Conservation (phyloP, 2,329 filamentous ascomycete genomes). For the Daldinia sp. region DNA sequence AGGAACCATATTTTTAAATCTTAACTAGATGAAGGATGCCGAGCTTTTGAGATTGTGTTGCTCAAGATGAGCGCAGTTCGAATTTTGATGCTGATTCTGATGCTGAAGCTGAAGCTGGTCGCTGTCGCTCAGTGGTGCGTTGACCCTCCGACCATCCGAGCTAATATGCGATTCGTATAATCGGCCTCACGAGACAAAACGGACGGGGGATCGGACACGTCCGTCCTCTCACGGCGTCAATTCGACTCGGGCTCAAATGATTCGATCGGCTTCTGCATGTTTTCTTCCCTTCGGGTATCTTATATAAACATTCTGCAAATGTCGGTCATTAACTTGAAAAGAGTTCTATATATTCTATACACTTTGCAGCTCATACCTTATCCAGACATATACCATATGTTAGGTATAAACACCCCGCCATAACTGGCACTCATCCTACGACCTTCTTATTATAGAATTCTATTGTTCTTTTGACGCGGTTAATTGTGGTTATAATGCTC, state of each 20-base stretch:
- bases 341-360: not conserved
- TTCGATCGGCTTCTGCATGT: not conserved
- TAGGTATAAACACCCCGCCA: too few relatives aligned
- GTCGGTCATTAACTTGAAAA: not conserved
- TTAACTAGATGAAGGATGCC: not conserved
- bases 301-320: not conserved
- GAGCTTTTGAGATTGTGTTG: too few relatives aligned
- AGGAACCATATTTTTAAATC: too few relatives aligned
- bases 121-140: not conserved
- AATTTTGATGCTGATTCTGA: too few relatives aligned
- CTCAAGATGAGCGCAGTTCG: not conserved
- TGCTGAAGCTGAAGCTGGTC: not conserved
- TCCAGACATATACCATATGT: too few relatives aligned
- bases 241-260: not conserved
- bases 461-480: not conserved
- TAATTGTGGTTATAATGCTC: not conserved
- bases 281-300: not conserved
- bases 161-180: slow-evolving; percentile 19
- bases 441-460: not conserved
- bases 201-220: slow-evolving; percentile 10
- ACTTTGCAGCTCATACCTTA: too few relatives aligned
- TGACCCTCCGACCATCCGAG: slow-evolving; percentile 34
- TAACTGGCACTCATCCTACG: too few relatives aligned
- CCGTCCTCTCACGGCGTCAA: slow-evolving; percentile 1
- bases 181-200: slow-evolving; percentile 3